phyloP scores from a whole-genome alignment of 352 stramenopile genomes.

The Aphanomyces cochlioides region DNA sequence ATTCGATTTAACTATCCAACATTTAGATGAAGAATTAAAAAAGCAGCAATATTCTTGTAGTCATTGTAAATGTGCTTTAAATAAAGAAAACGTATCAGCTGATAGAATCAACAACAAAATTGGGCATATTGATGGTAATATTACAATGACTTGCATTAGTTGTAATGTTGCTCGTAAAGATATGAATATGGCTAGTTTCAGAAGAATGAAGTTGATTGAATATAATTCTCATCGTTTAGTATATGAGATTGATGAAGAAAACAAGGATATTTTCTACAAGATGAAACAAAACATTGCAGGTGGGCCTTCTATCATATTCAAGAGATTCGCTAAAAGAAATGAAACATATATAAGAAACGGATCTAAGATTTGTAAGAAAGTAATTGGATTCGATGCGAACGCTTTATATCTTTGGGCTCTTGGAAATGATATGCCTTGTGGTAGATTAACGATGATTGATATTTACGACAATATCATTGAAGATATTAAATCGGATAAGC shows the following conservation, averaged over 20 bases:
- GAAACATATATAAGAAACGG: conserved; percentile 33
- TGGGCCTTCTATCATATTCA: conserved; percentile 11
- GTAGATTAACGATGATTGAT: no score
- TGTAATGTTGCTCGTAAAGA: no score
- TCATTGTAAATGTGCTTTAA: conserved; percentile 29
- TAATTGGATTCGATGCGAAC: conserved; percentile 36
- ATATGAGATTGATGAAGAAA: conserved; percentile 31
- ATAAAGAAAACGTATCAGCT: no score
- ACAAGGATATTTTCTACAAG: conserved; percentile 33
- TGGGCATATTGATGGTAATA: conserved; percentile 20
- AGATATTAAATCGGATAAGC: no score
- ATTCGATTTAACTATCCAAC: conserved; percentile 31
- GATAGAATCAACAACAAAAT: no score
- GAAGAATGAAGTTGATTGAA: conserved; percentile 32
- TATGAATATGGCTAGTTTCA: conserved; percentile 18
- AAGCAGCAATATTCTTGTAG: conserved; percentile 35
- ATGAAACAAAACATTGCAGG: conserved; percentile 36
- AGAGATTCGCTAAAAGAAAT: conserved; percentile 37
- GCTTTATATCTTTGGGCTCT: conserved; percentile 39
- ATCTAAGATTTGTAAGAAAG: conserved; percentile 33
- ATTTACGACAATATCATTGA: no score
- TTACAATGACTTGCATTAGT: conserved; percentile 16
- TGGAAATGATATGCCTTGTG: conserved; percentile 37
- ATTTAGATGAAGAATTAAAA: conserved; percentile 30
- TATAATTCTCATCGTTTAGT: conserved; percentile 30